Evolutionary conservation across 257 asterid genomes (phyloP).

Genomic region (Ilex asprella): DNA sequence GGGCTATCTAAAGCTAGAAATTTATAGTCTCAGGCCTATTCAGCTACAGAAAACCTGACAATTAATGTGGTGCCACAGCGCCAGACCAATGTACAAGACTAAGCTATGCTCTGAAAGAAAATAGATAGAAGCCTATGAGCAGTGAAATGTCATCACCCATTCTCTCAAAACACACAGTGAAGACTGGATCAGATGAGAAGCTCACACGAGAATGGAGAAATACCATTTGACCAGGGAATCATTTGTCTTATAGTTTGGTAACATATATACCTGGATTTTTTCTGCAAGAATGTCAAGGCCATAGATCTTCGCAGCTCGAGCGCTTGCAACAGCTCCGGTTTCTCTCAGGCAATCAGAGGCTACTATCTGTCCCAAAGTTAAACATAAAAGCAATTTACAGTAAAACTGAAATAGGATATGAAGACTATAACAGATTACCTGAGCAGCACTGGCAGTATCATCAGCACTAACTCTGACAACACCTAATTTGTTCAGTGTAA

Average conservation of each 20-base stretch:
- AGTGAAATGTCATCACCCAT: too few relatives aligned
- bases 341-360: constrained; percentile 59
- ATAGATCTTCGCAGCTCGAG: constrained; percentile 78
- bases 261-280: constrained; percentile 61
- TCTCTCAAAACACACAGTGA: too few relatives aligned
- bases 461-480: constrained; percentile 45
- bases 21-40: too few relatives aligned
- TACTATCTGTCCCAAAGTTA: constrained; percentile 52
- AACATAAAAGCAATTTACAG: background rate
- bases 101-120: too few relatives aligned
- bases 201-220: too few relatives aligned
- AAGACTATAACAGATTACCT: constrained; percentile 39
- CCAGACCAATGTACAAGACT: too few relatives aligned
- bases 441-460: constrained; percentile 91
- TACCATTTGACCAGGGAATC: too few relatives aligned
- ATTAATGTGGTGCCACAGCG: too few relatives aligned
- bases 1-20: too few relatives aligned
- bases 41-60: too few relatives aligned
- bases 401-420: constrained; percentile 1
- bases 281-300: constrained; percentile 84
- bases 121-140: too few relatives aligned
- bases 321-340: constrained; percentile 83
- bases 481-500: constrained; percentile 45
- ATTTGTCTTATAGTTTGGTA: background rate
- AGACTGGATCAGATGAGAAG: too few relatives aligned